Evolutionary conservation across 768 basidiomycete genomes (phyloP).

Genomic region (Cyclocybe cylindracea): DNA sequence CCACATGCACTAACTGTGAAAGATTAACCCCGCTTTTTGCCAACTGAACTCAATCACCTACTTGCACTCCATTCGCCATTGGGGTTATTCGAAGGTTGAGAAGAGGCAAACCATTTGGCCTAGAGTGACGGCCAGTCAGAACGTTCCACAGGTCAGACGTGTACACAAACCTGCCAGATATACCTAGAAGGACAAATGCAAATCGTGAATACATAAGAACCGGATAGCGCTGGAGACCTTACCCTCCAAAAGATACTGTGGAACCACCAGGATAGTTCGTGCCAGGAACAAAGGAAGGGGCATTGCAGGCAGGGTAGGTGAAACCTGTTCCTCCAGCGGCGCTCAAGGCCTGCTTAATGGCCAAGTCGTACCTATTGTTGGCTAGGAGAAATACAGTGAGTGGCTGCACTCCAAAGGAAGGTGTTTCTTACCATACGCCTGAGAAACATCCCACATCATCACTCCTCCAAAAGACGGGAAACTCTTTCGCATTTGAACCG

Average conservation of each 20-base stretch:
- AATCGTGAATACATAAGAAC: too few relatives aligned
- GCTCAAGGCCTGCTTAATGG: conserved; percentile 58
- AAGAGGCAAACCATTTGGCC: conserved; percentile 63
- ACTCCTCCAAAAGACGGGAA: conserved; percentile 71
- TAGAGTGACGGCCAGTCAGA: conserved; percentile 20
- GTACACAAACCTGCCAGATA: conserved; percentile 56
- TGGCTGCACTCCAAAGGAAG: conserved; percentile 21
- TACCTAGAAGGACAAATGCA: conserved; percentile 35
- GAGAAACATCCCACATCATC: conserved; percentile 54
- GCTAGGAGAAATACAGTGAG: conserved; percentile 27
- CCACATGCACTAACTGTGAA: conserved; percentile 56
- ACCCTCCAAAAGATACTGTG: conserved; percentile 59
- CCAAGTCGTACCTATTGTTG: conserved; percentile 59
- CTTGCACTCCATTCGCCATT: conserved; percentile 68
- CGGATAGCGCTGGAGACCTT: conserved; percentile 13
- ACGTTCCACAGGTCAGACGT: background rate
- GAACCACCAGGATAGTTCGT: conserved; percentile 51
- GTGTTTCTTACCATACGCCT: conserved; percentile 45
- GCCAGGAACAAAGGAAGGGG: conserved; percentile 52
- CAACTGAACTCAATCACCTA: conserved; percentile 29
- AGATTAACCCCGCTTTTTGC: background rate
- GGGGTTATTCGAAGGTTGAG: conserved; percentile 45
- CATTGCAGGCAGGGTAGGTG: conserved; percentile 61
- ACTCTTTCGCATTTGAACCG: conserved; percentile 50
- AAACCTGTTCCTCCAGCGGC: conserved; percentile 72